These are phyloP conservation scores for Evernia prunastri DNA, from an alignment of 495 filamentous ascomycete species.

Conservation along the genomic window DNA sequence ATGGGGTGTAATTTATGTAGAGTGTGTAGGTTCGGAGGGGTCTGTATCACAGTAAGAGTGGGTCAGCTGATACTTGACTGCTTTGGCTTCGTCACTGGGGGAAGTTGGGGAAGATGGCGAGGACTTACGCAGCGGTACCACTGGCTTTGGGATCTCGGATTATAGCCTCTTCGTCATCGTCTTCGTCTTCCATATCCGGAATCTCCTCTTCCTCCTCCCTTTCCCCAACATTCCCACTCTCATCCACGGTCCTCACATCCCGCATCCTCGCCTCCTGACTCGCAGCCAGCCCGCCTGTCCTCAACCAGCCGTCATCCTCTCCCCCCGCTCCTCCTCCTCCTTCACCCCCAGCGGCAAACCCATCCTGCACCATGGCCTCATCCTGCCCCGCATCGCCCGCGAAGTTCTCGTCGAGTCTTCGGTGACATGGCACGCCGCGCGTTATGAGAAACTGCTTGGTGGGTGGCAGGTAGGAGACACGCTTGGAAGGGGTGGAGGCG, in stretches of 20 bases:
- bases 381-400: conserved; percentile 79
- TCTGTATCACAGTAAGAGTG: conserved; percentile 38
- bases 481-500: conserved; percentile 68
- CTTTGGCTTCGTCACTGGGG: background rate
- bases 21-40: conserved; percentile 87
- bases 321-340: conserved; percentile 45
- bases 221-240: conserved; percentile 64
- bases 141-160: conserved; percentile 66
- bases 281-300: conserved; percentile 57
- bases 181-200: conserved; percentile 96
- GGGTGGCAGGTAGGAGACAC: conserved; percentile 72
- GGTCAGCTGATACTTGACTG: conserved; percentile 9
- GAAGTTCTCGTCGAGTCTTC: conserved; percentile 87
- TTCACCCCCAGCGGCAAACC: conserved; percentile 48
- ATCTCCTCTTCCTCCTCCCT: conserved; percentile 82
- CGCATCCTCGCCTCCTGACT: conserved; percentile 64
- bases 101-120: conserved; percentile 5
- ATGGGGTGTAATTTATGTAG: conserved; percentile 95
- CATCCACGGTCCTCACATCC: conserved; percentile 82
- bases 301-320: conserved; percentile 86
- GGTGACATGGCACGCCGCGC: conserved; percentile 85
- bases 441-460: conserved; percentile 96
- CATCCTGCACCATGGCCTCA: conserved; percentile 75
- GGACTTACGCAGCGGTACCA: conserved; percentile 61
- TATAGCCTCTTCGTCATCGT: conserved; percentile 95